Percentiles rank a stretch among this genome's conserved stretches.
Conservation (phyloP, 2,329 filamentous ascomycete genomes). For the Fusarium sp. region DNA sequence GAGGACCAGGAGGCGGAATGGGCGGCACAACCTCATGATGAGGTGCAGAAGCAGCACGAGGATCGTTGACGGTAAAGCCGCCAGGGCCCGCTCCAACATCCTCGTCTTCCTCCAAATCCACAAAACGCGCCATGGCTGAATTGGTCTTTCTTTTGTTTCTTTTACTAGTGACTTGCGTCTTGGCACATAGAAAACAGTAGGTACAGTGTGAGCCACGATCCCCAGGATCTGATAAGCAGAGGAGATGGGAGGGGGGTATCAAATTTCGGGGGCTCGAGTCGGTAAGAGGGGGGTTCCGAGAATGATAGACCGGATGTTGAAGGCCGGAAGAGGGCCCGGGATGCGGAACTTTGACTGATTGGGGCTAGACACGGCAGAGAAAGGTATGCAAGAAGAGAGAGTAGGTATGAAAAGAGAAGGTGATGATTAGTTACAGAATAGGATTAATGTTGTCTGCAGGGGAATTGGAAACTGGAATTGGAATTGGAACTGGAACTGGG, state of each 20-base stretch:
- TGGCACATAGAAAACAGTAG: conserved; percentile 15
- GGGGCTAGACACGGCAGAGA: conserved; percentile 27
- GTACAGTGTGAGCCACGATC: conserved; percentile 33
- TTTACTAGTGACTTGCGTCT: conserved; percentile 19
- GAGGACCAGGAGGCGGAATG: conserved; percentile 39
- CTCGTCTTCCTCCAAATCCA: conserved; percentile 47
- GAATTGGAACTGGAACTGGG: conserved; percentile 11
- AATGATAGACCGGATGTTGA: conserved; percentile 42
- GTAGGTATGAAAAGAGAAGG: conserved; percentile 21
- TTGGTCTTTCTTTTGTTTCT: not conserved
- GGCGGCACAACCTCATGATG: conserved; percentile 41
- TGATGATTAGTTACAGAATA: conserved; percentile 24
- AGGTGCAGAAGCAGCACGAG: conserved; percentile 36
- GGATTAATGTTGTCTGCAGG: conserved; percentile 21
- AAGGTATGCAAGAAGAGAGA: conserved; percentile 5
- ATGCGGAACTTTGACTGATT: conserved; percentile 23
- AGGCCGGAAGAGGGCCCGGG: conserved; percentile 36
- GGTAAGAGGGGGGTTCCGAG: conserved; percentile 25
- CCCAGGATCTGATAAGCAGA: conserved; percentile 48
- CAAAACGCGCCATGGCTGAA: conserved; percentile 47
- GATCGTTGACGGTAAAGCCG: conserved; percentile 27
- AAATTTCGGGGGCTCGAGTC: conserved; percentile 7
- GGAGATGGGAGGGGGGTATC: conserved; percentile 19
- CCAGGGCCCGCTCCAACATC: conserved; percentile 35
- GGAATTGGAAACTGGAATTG: conserved; percentile 1